These are phyloP conservation scores for Colletotrichum salicis DNA, from an alignment of 2,329 filamentous ascomycete genomes.

Conservation along the genomic window DNA sequence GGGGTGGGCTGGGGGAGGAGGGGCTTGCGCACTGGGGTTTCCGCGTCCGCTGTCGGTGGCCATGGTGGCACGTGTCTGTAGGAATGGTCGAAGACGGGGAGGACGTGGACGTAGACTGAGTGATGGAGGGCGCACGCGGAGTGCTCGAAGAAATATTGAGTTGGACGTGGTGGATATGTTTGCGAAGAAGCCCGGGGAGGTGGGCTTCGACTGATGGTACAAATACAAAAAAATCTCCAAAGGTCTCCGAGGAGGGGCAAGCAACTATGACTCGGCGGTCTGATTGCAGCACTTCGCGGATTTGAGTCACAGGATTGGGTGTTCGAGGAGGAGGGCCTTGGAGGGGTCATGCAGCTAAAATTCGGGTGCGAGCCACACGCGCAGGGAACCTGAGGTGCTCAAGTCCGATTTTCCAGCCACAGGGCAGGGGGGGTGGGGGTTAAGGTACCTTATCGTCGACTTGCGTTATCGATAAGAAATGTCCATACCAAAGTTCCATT, in stretches of 20 bases:
- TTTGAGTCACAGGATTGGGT: conserved; percentile 35
- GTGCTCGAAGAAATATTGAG: conserved; percentile 61
- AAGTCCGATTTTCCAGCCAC: conserved; percentile 4
- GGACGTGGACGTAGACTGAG: conserved; percentile 50
- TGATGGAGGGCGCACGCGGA: conserved; percentile 67
- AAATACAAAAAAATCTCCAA: conserved; percentile 33
- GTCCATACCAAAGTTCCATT: neutral
- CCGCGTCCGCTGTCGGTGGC: conserved; percentile 66
- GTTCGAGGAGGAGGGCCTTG: conserved; percentile 19
- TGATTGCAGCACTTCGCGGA: conserved; percentile 30
- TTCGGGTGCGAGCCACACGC: conserved; percentile 27
- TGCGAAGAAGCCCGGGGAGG: conserved; percentile 49
- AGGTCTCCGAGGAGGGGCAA: conserved; percentile 35
- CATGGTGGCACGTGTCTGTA: conserved; percentile 61
- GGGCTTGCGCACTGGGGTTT: conserved; percentile 53
- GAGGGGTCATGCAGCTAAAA: conserved; percentile 33
- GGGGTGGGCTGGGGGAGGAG: conserved; percentile 19
- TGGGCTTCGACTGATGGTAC: conserved; percentile 45
- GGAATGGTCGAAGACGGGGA: conserved; percentile 41
- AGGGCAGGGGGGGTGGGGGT: no score
- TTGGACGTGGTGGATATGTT: conserved; percentile 57
- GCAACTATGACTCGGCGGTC: conserved; percentile 35
- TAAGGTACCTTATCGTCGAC: neutral
- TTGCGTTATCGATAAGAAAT: conserved; percentile 7
- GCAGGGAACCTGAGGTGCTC: neutral